These are phyloP conservation scores for Lactarius hatsudake DNA, from an alignment of 768 basidiomycete genomes.

Conservation along the genomic window DNA sequence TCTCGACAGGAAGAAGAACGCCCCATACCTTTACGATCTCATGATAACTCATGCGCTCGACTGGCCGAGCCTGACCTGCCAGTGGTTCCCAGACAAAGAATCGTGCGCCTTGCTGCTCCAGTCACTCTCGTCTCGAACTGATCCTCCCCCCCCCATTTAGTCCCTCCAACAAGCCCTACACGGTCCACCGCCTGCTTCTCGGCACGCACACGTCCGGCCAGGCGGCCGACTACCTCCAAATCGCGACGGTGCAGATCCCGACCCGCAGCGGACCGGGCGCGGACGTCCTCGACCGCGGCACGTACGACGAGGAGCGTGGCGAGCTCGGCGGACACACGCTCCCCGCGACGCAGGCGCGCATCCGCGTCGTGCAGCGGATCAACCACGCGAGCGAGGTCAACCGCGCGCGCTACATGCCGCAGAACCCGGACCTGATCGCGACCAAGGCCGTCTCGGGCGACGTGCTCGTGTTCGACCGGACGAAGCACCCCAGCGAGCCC, in stretches of 20 bases:
- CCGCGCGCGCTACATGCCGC: constrained; percentile 97
- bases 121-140: background rate
- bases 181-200: constrained; percentile 88
- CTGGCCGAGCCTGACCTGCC: constrained; percentile 97
- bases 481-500: constrained; percentile 93
- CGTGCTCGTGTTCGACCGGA: constrained; percentile 93
- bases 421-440: constrained; percentile 95
- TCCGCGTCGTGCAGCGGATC: constrained; percentile 90
- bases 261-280: constrained; percentile 70
- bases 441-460: constrained; percentile 92
- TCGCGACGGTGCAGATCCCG: constrained; percentile 91
- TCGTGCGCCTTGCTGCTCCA: constrained; percentile 50
- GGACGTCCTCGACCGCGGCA: constrained; percentile 71
- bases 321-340: constrained; percentile 93
- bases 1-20: constrained; percentile 83
- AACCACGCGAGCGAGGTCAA: constrained; percentile 97
- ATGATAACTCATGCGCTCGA: constrained; percentile 97
- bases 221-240: constrained; percentile 92
- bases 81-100: constrained; percentile 99
- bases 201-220: constrained; percentile 97
- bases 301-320: constrained; percentile 90
- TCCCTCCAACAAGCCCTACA: constrained; percentile 89
- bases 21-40: constrained; percentile 95
- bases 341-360: constrained; percentile 70
- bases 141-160: constrained; percentile 46